Evolutionary conservation across 768 basidiomycete species (phyloP).

Genomic region (Hygrocybe coccinea): DNA sequence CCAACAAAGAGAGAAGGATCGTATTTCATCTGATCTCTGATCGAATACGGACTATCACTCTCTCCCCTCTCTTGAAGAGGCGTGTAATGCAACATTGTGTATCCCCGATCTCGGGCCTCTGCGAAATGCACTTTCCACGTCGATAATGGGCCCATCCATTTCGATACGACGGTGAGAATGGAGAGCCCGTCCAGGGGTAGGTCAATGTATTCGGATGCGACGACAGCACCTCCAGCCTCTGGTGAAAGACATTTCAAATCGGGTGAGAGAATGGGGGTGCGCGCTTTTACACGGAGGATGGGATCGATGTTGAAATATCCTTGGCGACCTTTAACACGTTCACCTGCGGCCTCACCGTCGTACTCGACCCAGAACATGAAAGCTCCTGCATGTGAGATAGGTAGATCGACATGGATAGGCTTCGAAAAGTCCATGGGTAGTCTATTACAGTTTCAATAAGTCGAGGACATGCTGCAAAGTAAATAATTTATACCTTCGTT

Average conservation of each 20-base stretch:
- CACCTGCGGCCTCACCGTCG: slow-evolving; percentile 52
- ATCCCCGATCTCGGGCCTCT: slow-evolving; percentile 84
- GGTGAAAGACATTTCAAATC: slow-evolving; percentile 50
- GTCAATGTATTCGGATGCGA: slow-evolving; percentile 52
- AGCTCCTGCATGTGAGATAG: slow-evolving; percentile 94
- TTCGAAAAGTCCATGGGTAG: slow-evolving; percentile 84
- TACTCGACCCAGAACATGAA: slow-evolving; percentile 96
- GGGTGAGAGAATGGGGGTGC: slow-evolving; percentile 65
- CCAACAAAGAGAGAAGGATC: slow-evolving; percentile 67
- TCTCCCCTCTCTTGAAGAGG: slow-evolving; percentile 89
- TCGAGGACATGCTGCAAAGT: neutral
- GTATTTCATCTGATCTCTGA: slow-evolving; percentile 80
- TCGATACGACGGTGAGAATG: slow-evolving; percentile 87
- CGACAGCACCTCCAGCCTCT: slow-evolving; percentile 45
- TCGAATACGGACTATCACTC: slow-evolving; percentile 90
- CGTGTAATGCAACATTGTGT: slow-evolving; percentile 98
- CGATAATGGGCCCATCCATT: slow-evolving; percentile 90
- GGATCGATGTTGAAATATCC: slow-evolving; percentile 98
- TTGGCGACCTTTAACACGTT: slow-evolving; percentile 74
- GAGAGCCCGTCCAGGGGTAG: slow-evolving; percentile 85
- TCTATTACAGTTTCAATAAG: slow-evolving; percentile 35
- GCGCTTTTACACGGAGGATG: slow-evolving; percentile 67
- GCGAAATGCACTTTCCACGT: slow-evolving; percentile 77
- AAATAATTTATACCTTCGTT: slow-evolving; percentile 55
- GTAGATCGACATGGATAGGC: slow-evolving; percentile 89